These are phyloP conservation scores for Auriculariales sp. DNA, from an alignment of 768 basidiomycete species.

Conservation along the genomic window DNA sequence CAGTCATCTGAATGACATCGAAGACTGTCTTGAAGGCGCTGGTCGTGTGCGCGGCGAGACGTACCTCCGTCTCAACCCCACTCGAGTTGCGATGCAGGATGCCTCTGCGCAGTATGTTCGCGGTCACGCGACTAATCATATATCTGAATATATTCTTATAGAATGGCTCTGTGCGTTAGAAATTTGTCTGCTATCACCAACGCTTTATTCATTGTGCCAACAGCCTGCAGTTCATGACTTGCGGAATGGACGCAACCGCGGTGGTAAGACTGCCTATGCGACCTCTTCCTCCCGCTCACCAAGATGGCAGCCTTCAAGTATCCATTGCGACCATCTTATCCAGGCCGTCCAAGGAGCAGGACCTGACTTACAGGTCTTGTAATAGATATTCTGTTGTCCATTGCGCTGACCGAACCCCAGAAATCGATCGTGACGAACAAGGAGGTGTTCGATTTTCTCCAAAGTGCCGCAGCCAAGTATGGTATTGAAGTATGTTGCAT, in stretches of 20 bases:
- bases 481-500: conserved; percentile 14
- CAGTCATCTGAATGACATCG: conserved; percentile 74
- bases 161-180: conserved; percentile 64
- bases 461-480: conserved; percentile 80
- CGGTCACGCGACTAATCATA: neutral
- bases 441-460: conserved; percentile 95
- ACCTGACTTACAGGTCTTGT: conserved; percentile 59
- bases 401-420: conserved; percentile 22
- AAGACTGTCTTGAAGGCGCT: conserved; percentile 47
- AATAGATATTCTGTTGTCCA: neutral
- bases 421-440: conserved; percentile 76
- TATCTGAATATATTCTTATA: conserved; percentile 15
- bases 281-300: neutral
- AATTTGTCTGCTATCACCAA: neutral
- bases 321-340: conserved; percentile 97
- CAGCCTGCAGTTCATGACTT: conserved; percentile 96
- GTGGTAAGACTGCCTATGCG: conserved; percentile 26
- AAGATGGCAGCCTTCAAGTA: conserved; percentile 43
- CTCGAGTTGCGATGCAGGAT: conserved; percentile 97
- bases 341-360: conserved; percentile 85
- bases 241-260: conserved; percentile 67
- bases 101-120: conserved; percentile 69
- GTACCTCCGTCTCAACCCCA: conserved; percentile 81
- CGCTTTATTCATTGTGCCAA: conserved; percentile 1
- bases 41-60: conserved; percentile 69